Evolutionary conservation across 768 basidiomycete species (phyloP).

Genomic region (Russula sp.): DNA sequence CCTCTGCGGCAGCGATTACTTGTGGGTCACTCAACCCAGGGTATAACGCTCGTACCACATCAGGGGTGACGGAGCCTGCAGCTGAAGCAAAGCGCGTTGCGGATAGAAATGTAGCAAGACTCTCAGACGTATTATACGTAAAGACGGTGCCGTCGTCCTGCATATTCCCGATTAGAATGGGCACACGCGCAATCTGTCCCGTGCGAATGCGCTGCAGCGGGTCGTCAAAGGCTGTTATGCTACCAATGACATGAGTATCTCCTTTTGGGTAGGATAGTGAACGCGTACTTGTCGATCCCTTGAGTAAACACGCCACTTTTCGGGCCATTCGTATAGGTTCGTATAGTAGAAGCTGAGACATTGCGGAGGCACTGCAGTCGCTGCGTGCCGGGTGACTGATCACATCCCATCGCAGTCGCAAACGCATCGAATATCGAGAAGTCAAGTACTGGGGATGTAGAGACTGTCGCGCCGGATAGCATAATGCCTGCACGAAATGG

Average conservation of each 20-base stretch:
- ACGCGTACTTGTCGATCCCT: constrained; percentile 17
- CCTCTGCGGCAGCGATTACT: constrained; percentile 3
- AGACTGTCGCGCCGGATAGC: constrained; percentile 4
- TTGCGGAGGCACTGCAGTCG: constrained; percentile 33
- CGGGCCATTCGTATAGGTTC: constrained; percentile 20
- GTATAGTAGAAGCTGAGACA: constrained; percentile 31
- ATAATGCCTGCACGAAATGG: constrained; percentile 24
- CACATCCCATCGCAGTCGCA: constrained; percentile 27
- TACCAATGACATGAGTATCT: neutral
- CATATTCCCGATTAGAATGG: constrained; percentile 18
- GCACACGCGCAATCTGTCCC: constrained; percentile 4
- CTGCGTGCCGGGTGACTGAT: constrained; percentile 27
- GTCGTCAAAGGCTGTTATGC: constrained; percentile 15
- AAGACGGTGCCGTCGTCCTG: constrained; percentile 15
- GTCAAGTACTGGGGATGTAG: constrained; percentile 2
- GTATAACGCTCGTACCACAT: constrained; percentile 1
- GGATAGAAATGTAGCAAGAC: neutral
- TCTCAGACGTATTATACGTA: neutral
- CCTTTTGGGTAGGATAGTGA: neutral
- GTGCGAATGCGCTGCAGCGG: constrained; percentile 18
- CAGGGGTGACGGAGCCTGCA: neutral
- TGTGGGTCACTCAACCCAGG: constrained; percentile 12
- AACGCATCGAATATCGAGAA: constrained; percentile 17
- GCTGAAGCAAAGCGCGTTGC: neutral
- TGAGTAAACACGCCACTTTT: neutral